These are phyloP conservation scores for Spergularia bocconei DNA, from an alignment of 148 eudicot species.

Conservation along the genomic window DNA sequence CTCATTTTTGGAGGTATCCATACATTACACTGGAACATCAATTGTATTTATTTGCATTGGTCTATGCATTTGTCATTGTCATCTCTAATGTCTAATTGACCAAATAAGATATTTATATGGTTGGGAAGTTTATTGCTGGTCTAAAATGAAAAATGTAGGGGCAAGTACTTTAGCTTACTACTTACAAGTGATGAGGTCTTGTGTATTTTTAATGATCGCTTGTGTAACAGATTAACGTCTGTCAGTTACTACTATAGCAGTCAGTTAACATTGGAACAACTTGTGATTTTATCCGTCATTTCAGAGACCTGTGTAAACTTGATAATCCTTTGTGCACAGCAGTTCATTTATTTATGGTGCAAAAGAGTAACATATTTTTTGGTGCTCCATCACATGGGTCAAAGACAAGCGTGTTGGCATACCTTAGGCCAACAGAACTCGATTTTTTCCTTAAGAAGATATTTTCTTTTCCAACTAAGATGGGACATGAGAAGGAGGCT, in stretches of 20 bases:
- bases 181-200: too few relatives aligned
- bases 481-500: too few relatives aligned
- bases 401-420: not conserved
- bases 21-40: not conserved
- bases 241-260: not conserved
- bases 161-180: too few relatives aligned
- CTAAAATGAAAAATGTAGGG: too few relatives aligned
- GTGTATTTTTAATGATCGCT: too few relatives aligned
- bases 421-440: too few relatives aligned
- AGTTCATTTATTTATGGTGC: not conserved
- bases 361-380: not conserved
- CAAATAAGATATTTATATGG: not conserved
- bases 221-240: not conserved
- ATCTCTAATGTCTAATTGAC: not conserved
- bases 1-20: constrained; percentile 89
- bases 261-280: too few relatives aligned
- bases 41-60: not conserved
- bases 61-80: not conserved
- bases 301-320: not conserved
- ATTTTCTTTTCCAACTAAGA: too few relatives aligned
- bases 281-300: not conserved
- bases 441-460: too few relatives aligned
- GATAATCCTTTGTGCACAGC: not conserved
- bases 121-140: not conserved
- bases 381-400: not conserved